A percentile compares a stretch with the other conserved stretches of the same genome.
These are phyloP conservation scores for Russula vinacea DNA, from an alignment of 768 basidiomycete genomes.

Conservation along the genomic window DNA sequence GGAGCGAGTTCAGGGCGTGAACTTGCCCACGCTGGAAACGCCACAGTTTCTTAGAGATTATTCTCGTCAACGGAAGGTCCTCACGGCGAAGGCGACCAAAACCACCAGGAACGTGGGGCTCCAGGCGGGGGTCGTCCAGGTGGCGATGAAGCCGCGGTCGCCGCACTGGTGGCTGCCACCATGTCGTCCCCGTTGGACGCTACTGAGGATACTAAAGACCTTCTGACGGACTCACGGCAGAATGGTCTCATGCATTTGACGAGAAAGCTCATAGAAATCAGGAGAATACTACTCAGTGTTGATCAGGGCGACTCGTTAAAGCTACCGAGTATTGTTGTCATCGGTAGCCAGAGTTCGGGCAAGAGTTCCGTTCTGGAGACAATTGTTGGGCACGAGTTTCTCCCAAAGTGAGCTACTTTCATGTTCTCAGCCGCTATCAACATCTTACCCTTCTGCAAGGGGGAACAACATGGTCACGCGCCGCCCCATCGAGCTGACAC, in stretches of 20 bases:
- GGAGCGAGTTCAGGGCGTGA: conserved; percentile 56
- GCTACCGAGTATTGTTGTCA: conserved; percentile 95
- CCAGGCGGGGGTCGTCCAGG: conserved; percentile 43
- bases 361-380: conserved; percentile 98
- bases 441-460: conserved; percentile 43
- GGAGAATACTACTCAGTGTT: conserved; percentile 90
- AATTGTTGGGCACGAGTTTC: conserved; percentile 95
- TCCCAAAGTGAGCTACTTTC: conserved; percentile 83
- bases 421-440: not conserved
- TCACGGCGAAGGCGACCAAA: conserved; percentile 35
- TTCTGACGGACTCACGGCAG: conserved; percentile 48
- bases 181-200: conserved; percentile 73
- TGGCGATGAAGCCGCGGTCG: conserved; percentile 61
- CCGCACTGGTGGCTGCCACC: conserved; percentile 73
- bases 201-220: conserved; percentile 36
- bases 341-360: conserved; percentile 97
- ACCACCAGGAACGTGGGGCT: conserved; percentile 39
- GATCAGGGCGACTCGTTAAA: conserved; percentile 95
- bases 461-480: conserved; percentile 99
- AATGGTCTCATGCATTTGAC: conserved; percentile 94
- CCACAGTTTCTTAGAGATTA: conserved; percentile 71
- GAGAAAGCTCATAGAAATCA: conserved; percentile 91
- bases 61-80: conserved; percentile 36
- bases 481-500: conserved; percentile 94
- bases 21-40: conserved; percentile 53